phyloP scores from a whole-genome alignment of 2,329 filamentous ascomycete genomes.

The Podosphaera aphanis region DNA sequence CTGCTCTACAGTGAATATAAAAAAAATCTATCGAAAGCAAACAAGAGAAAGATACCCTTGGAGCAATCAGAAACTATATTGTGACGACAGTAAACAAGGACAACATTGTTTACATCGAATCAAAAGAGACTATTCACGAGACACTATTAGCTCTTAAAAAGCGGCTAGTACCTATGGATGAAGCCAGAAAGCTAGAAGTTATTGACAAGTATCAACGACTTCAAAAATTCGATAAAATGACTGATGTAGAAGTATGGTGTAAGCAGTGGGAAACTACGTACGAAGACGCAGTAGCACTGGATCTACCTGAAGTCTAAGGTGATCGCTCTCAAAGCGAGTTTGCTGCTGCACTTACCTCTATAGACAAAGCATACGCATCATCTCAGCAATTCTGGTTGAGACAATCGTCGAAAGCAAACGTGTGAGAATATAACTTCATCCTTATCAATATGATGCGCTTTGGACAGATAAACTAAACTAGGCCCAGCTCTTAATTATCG shows the following conservation, averaged over 20 bases:
- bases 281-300: not conserved
- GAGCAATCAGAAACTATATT: not conserved
- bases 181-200: not conserved
- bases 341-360: not conserved
- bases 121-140: not conserved
- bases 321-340: not conserved
- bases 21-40: not conserved
- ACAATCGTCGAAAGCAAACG: not conserved
- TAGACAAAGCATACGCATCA: not conserved
- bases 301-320: not conserved
- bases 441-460: too few species aligned
- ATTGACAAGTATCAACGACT: constrained; percentile 1
- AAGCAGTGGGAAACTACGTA: not conserved
- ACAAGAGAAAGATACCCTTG: not conserved
- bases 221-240: not conserved
- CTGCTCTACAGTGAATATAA: not conserved
- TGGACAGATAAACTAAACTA: too few species aligned
- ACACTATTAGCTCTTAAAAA: not conserved
- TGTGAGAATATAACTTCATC: too few species aligned
- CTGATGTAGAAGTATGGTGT: not conserved
- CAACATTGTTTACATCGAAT: constrained; percentile 1
- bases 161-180: not conserved
- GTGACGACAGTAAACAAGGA: not conserved
- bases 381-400: not conserved
- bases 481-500: too few species aligned